A percentile compares a stretch with the other conserved stretches of the same genome.
Evolutionary conservation across 2,329 filamentous ascomycete species (phyloP).

Genomic region (Fusarium nematophilum): DNA sequence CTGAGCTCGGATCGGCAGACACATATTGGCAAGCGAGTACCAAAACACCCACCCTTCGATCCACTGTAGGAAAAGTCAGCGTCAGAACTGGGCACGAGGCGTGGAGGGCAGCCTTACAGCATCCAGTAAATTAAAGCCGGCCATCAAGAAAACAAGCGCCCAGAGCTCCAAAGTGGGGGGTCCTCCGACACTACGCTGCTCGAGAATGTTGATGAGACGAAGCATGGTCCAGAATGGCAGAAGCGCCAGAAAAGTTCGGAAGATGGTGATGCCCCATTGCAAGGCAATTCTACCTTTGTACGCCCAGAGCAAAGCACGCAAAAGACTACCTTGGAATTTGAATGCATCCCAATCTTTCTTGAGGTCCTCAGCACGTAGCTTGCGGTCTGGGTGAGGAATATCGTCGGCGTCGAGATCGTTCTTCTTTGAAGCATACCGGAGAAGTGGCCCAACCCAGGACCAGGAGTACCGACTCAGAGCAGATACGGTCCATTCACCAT

Average conservation of each 20-base stretch:
- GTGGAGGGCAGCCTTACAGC: constrained; percentile 45
- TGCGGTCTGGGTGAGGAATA: constrained; percentile 69
- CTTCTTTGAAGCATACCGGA: constrained; percentile 66
- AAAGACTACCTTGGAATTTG: constrained; percentile 63
- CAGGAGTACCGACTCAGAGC: constrained; percentile 73
- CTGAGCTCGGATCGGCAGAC: constrained; percentile 75
- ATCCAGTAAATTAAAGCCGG: constrained; percentile 67
- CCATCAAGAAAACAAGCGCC: constrained; percentile 75
- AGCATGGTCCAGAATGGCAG: constrained; percentile 77
- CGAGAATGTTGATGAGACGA: constrained; percentile 72
- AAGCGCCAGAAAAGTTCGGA: constrained; percentile 70
- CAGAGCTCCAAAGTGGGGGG: constrained; percentile 66
- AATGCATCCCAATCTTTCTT: constrained; percentile 62
- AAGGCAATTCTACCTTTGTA: constrained; percentile 66
- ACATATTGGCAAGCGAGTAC: constrained; percentile 71
- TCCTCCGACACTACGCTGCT: constrained; percentile 61
- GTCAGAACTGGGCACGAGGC: not conserved
- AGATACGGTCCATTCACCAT: constrained; percentile 70
- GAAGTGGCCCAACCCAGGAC: constrained; percentile 68
- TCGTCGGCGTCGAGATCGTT: constrained; percentile 71
- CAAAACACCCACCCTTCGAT: constrained; percentile 75
- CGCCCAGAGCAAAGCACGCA: constrained; percentile 68
- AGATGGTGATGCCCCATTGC: constrained; percentile 69
- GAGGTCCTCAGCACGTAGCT: constrained; percentile 62
- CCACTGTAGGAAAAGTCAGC: constrained; percentile 52